Evolutionary conservation across 345 rosid species (phyloP).

Genomic region (Lepidium aucheri): DNA sequence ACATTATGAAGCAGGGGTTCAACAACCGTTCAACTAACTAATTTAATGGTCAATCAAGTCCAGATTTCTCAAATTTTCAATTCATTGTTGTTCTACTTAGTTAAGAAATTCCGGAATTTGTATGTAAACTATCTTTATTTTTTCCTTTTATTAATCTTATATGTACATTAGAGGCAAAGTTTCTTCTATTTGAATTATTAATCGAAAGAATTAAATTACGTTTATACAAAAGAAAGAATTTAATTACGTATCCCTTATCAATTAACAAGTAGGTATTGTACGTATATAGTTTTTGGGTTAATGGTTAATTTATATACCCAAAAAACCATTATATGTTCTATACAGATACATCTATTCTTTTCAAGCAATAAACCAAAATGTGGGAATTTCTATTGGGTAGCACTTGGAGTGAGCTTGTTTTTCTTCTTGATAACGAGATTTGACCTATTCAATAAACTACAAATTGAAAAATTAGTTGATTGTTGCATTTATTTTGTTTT

Average conservation of each 20-base stretch:
- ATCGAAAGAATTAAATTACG: not conserved
- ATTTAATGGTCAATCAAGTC: not conserved
- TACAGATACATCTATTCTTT: not conserved
- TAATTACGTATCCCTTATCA: not conserved
- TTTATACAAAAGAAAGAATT: too few species aligned
- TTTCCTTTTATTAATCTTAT: not conserved
- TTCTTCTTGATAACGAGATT: not conserved
- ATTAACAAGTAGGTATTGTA: not conserved
- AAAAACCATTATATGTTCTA: not conserved
- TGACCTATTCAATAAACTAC: conserved; percentile 8
- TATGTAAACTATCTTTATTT: not conserved
- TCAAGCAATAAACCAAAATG: not conserved
- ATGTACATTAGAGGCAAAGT: not conserved
- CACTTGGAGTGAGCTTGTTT: not conserved
- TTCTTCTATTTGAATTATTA: not conserved
- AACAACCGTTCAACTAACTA: not conserved
- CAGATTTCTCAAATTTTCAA: not conserved
- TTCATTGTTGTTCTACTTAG: not conserved
- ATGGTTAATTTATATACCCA: not conserved
- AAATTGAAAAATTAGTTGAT: not conserved
- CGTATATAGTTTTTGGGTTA: not conserved
- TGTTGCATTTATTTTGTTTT: not conserved
- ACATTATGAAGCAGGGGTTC: not conserved
- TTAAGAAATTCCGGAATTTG: not conserved
- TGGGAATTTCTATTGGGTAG: not conserved